phyloP scores from a whole-genome alignment of 352 stramenopile genomes.

The Pythium periplocum region DNA sequence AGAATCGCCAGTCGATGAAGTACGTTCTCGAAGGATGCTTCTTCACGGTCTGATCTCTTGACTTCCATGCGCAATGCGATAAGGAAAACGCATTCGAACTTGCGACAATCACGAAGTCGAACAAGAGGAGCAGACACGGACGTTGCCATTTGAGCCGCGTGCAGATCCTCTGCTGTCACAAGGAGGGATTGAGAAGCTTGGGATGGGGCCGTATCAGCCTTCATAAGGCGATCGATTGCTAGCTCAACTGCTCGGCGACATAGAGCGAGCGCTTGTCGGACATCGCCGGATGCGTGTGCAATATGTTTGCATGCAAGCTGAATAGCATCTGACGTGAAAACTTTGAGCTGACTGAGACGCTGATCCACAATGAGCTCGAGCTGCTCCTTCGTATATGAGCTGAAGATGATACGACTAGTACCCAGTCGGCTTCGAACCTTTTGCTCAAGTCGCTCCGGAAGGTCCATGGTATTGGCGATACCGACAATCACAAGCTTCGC shows the following conservation, averaged over 20 bases:
- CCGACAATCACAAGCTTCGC: slow-evolving; percentile 68
- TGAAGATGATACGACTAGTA: slow-evolving; percentile 63
- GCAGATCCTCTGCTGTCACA: slow-evolving; percentile 54
- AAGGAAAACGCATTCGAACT: slow-evolving; percentile 72
- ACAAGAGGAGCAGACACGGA: slow-evolving; percentile 50
- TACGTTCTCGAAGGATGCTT: slow-evolving; percentile 54
- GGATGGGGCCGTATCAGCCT: not conserved
- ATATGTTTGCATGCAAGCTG: slow-evolving; percentile 63
- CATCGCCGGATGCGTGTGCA: slow-evolving; percentile 60
- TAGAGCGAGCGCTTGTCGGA: slow-evolving; percentile 57
- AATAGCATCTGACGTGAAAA: slow-evolving; percentile 59
- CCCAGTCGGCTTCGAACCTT: slow-evolving; percentile 68
- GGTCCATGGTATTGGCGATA: slow-evolving; percentile 80
- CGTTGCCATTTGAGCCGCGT: slow-evolving; percentile 40
- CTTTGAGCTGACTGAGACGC: slow-evolving; percentile 41
- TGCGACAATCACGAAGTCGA: slow-evolving; percentile 48
- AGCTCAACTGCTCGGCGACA: slow-evolving; percentile 61
- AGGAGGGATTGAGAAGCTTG: slow-evolving; percentile 10
- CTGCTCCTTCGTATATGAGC: slow-evolving; percentile 54
- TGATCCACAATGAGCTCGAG: slow-evolving; percentile 65
- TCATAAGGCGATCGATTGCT: slow-evolving; percentile 33
- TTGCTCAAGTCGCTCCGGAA: slow-evolving; percentile 59
- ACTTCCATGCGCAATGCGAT: slow-evolving; percentile 61
- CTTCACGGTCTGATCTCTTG: slow-evolving; percentile 29
- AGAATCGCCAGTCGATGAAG: slow-evolving; percentile 59